These are phyloP conservation scores for Calonectria montana DNA, from an alignment of 2,329 filamentous ascomycete genomes.

Conservation along the genomic window DNA sequence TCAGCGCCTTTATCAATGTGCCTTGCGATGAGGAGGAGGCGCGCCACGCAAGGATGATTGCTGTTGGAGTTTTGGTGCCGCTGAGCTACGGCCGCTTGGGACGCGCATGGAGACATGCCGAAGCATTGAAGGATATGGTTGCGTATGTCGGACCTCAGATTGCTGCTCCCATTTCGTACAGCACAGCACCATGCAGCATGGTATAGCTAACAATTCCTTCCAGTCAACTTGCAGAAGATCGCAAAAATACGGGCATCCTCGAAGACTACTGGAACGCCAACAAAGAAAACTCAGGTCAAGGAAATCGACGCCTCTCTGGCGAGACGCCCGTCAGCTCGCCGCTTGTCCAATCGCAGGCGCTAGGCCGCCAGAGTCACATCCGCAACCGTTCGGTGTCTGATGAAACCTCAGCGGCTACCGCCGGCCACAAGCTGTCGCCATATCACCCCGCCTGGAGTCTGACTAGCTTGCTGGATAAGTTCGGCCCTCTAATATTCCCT, in stretches of 20 bases:
- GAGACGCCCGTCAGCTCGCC: slow-evolving; percentile 66
- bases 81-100: slow-evolving; percentile 87
- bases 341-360: slow-evolving; percentile 47
- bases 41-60: slow-evolving; percentile 91
- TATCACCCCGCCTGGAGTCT: slow-evolving; percentile 91
- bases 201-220: slow-evolving; percentile 34
- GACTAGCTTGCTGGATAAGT: slow-evolving; percentile 79
- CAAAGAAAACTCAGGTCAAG: slow-evolving; percentile 52
- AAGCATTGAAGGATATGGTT: slow-evolving; percentile 79
- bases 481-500: slow-evolving; percentile 93
- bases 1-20: slow-evolving; percentile 91
- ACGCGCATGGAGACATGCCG: slow-evolving; percentile 88
- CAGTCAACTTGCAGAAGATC: slow-evolving; percentile 73
- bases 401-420: slow-evolving; percentile 66
- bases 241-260: slow-evolving; percentile 71
- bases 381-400: slow-evolving; percentile 72
- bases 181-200: not conserved
- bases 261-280: slow-evolving; percentile 82
- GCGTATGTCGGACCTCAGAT: slow-evolving; percentile 60
- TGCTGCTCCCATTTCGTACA: not conserved
- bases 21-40: slow-evolving; percentile 80
- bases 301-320: slow-evolving; percentile 47
- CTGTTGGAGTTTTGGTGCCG: slow-evolving; percentile 89
- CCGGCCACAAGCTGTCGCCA: slow-evolving; percentile 75
- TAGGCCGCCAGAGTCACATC: slow-evolving; percentile 56